Evolutionary conservation across 169 alveolate genomes (phyloP), one percentile per base, ranked within the genome.

Genomic region (Hepatocystis sp.): DNA sequence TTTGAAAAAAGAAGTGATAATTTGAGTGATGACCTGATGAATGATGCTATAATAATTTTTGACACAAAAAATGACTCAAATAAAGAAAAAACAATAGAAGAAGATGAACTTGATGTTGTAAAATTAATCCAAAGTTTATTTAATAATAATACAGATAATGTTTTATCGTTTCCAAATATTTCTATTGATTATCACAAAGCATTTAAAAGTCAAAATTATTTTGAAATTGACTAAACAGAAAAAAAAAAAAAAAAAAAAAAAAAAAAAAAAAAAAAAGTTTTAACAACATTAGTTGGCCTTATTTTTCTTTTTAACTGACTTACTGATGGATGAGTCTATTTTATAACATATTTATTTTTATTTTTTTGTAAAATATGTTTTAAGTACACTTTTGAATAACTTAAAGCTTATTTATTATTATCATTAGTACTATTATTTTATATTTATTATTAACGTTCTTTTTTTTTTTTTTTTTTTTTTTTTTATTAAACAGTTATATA

Each of bases 141-240:
- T 51, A 56, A 34, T 25, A 63, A 71, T 11, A 71, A 44, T 49
- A 55, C 53, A 32, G 63, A 71, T 11, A 71, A 44, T 19, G 44
- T 42, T 15, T 42, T 60, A 36, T 71, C 86, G 32, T 56, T 58
- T 39, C 71, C 86, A 0, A 64, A 71, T 13, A 28, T 56, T 32
- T 13, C 86, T 4, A 36, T 71, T 5, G 86, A 71, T 34, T 71
- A 71, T 21, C 86, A 71, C 17, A 71, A 71, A 27, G 86, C 86
- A 46, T 71, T 71, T 25, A 19, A 71, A 56, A 46, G 68, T 25
- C 28, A 71, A 71, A 71, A 71, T 1, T 71, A 71, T 47, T 71
- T 71, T 17, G 86, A 71, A 30, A 71, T 71, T 56, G 86, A 71
- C 52, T 71, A 32, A 10, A 46, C 17, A 46, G 17, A 34, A 10